Base-by-base conservation (phyloP, 345 rosid species). In the Ceriops zippeliana region DNA sequence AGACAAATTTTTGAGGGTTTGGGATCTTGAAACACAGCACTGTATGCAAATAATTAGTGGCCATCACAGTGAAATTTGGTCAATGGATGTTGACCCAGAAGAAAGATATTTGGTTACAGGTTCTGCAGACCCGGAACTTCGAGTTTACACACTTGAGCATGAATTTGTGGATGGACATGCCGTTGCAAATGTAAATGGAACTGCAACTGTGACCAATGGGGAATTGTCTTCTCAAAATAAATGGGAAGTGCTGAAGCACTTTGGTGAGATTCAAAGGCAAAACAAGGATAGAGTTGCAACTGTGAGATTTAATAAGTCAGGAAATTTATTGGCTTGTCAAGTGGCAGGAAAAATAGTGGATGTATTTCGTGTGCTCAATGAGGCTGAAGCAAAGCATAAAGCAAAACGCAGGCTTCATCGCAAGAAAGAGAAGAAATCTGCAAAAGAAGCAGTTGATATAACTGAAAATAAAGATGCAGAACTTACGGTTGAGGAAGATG, bases 1-100 rank as follows among this genome's bases (percentile, higher is more conserved):
- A 73, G 99, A 95, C 84, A 95, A 89, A 61, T 88, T 88, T 78
- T 78, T 95, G 78, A 88, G 99, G 78, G 99, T 91, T 52, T 95
- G 99, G 99, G 99, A 95, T 88, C 90, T 95, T 62, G 98, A 91
- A 65, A 91, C 96, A 32, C 93, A 91, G 75, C 92, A 95, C 58
- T 91, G 98, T 72, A 78, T 95, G 88, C 99, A 95, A 79, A 87
- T 87, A 71, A 69, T 95, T 61, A 85, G 98, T 49, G 99, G 99
- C 24, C 98, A 95, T 78, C 98, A 95, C 82, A 88, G 87, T 83
- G 99, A 95, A 83, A 82, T 95, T 70, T 91, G 99, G 99, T 91
- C 97, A 20, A 73, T 95, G 15, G 99, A 95, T 73, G 83, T 75
- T 73, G 99, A 95, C 73, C 83, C 89, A 1, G 87, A 88, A 71